phyloP scores from a whole-genome alignment of 78 protist species.

The Monosiga brevicollis region DNA sequence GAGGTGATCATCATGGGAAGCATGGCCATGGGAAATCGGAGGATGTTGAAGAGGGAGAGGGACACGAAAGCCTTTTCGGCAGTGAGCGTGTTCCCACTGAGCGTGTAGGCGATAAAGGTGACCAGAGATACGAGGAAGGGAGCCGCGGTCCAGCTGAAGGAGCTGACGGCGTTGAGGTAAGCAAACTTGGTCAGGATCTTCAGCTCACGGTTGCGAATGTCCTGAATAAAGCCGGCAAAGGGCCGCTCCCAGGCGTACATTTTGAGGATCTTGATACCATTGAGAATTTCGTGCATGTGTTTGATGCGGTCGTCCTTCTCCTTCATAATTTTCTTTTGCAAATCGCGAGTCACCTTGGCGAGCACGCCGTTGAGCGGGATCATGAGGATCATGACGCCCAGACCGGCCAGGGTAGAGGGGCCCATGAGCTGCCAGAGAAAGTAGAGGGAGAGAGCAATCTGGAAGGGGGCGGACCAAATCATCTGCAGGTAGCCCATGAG shows the following conservation, averaged over 20 bases:
- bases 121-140: conserved; percentile 56
- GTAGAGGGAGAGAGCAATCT: conserved; percentile 20
- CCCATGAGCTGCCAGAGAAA: conserved; percentile 28
- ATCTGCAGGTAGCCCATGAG: conserved; percentile 45
- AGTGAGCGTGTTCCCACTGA: conserved; percentile 40
- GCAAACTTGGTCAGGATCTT: conserved; percentile 4
- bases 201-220: conserved; percentile 25
- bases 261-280: conserved; percentile 65
- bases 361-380: conserved; percentile 34
- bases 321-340: conserved; percentile 14
- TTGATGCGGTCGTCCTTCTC: conserved; percentile 15
- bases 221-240: conserved; percentile 23
- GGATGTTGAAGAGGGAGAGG: conserved; percentile 63
- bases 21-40: conserved; percentile 75
- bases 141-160: conserved; percentile 42
- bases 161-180: conserved; percentile 26
- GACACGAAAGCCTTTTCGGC: conserved; percentile 72
- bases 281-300: conserved; percentile 36
- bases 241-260: conserved; percentile 64
- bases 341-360: background rate
- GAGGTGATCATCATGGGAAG: conserved; percentile 49
- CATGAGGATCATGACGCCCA: conserved; percentile 45
- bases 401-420: conserved; percentile 35
- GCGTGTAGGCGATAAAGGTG: conserved; percentile 43
- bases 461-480: conserved; percentile 31